These are phyloP conservation scores for Albifimbria verrucaria DNA, from an alignment of 2,329 filamentous ascomycete species.

Conservation along the genomic window DNA sequence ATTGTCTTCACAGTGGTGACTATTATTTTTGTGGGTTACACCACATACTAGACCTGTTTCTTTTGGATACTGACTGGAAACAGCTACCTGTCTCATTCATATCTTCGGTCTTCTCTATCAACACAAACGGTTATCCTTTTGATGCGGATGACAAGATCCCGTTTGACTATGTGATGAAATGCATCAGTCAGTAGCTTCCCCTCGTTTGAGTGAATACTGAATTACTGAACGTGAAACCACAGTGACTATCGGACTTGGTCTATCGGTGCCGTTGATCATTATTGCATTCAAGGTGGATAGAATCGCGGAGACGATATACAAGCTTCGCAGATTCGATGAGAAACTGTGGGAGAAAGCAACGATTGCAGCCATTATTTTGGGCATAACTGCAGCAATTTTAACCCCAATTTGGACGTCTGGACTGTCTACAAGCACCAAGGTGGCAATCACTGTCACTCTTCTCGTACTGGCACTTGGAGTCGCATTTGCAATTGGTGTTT, in stretches of 20 bases:
- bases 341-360: neutral
- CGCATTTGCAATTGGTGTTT: neutral
- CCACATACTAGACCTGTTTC: neutral
- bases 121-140: constrained; percentile 4
- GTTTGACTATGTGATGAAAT: constrained; percentile 7
- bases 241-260: constrained; percentile 6
- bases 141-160: constrained; percentile 7
- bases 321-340: neutral
- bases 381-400: neutral
- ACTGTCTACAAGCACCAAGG: neutral
- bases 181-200: constrained; percentile 4
- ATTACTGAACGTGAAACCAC: neutral
- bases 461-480: neutral
- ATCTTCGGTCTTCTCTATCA: constrained; percentile 8
- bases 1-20: constrained; percentile 10
- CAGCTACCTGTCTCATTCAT: constrained; percentile 2
- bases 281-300: constrained; percentile 8
- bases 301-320: neutral
- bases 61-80: neutral
- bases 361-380: neutral
- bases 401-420: neutral
- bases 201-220: neutral
- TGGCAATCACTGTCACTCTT: neutral
- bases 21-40: constrained; percentile 9
- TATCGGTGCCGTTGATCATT: constrained; percentile 8